A percentile compares a stretch with the other conserved stretches of the same genome.
Evolutionary conservation across 2,329 filamentous ascomycete species (phyloP).

Genomic region (Penicillium sp.): DNA sequence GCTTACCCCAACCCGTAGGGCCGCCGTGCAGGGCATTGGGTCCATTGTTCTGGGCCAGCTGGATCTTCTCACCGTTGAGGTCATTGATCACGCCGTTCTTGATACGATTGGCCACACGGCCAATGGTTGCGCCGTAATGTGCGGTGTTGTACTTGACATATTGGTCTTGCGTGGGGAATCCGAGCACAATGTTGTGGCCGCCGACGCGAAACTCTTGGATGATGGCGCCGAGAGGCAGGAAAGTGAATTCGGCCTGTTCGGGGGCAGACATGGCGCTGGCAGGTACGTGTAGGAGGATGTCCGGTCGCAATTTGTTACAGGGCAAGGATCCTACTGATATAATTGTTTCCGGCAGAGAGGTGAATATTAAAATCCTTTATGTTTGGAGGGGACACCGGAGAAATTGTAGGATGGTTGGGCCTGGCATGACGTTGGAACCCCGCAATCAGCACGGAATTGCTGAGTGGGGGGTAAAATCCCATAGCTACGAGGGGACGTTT

Average conservation of each 20-base stretch:
- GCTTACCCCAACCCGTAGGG: slow-evolving; percentile 63
- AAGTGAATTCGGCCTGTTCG: slow-evolving; percentile 47
- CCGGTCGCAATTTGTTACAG: slow-evolving; percentile 3
- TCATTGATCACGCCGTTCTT: slow-evolving; percentile 69
- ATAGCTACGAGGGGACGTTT: slow-evolving; percentile 2
- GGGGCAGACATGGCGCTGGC: slow-evolving; percentile 24
- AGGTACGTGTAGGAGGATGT: slow-evolving; percentile 9
- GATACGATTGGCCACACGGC: slow-evolving; percentile 80
- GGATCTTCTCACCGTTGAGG: slow-evolving; percentile 73
- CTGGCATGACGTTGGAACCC: slow-evolving; percentile 29
- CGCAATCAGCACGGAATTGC: slow-evolving; percentile 26
- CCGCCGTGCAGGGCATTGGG: slow-evolving; percentile 77
- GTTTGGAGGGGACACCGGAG: slow-evolving; percentile 1
- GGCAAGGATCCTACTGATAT: not conserved
- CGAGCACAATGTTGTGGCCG: slow-evolving; percentile 83
- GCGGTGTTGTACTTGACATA: slow-evolving; percentile 76
- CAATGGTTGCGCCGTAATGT: slow-evolving; percentile 93
- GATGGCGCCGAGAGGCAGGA: slow-evolving; percentile 51
- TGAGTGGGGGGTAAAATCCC: slow-evolving; percentile 18
- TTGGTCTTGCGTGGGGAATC: slow-evolving; percentile 74
- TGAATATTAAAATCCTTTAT: not conserved
- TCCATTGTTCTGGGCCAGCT: slow-evolving; percentile 74
- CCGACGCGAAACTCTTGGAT: slow-evolving; percentile 74
- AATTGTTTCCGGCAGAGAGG: not conserved
- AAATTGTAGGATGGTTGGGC: slow-evolving; percentile 7